Base-by-base conservation (phyloP, 768 basidiomycete species). In the Mycena sanguinolenta region DNA sequence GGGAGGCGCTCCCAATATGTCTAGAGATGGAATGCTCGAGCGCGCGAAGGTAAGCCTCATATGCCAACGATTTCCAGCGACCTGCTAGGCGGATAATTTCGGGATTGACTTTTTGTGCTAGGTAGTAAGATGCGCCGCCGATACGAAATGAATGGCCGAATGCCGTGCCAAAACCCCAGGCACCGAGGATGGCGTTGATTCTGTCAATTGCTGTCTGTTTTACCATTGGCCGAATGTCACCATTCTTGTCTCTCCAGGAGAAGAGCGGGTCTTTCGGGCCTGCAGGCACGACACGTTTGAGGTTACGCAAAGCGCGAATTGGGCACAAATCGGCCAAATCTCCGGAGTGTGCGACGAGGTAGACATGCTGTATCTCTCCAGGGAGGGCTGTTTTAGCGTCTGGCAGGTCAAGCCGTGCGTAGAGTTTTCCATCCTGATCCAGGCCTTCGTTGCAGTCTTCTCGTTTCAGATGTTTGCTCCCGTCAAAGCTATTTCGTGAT, bases 61-160 rank as follows among this genome's bases (percentile, higher is more conserved):
- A 85, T 2, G 84, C 83, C 0, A 83, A 67, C 0, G 83, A 84
- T 25, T 74, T 76, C 84, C 84, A 86, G 0, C 81, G 57, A 0
- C 84, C 82, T 5, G 74, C 72, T 0, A 83, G 28, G 3, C 77
- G 69, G 0, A 84, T 77, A 5, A 83, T 75, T 59, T 84, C 82
- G 2, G 84, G 83, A 13, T 65, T 42, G 2, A 82, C 79, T 3
- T 74, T 74, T 39, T 80, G 63, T 0, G 76, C 70, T 0, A 85
- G 74, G 57, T 74, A 82, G 63, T 78, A 82, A 0, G 82, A 81
- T 0, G 84, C 81, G 0, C 84, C 83, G 0, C 84, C 83, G 25
- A 85, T 86, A 2, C 81, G 75, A 71, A 86, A 86, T 12, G 81
- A 84, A 70, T 85, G 84, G 0, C 84, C 80, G 58, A 83, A 84